Conservation (phyloP, 192 early-diverging fungal genomes). For the Dissophora ornata region DNA sequence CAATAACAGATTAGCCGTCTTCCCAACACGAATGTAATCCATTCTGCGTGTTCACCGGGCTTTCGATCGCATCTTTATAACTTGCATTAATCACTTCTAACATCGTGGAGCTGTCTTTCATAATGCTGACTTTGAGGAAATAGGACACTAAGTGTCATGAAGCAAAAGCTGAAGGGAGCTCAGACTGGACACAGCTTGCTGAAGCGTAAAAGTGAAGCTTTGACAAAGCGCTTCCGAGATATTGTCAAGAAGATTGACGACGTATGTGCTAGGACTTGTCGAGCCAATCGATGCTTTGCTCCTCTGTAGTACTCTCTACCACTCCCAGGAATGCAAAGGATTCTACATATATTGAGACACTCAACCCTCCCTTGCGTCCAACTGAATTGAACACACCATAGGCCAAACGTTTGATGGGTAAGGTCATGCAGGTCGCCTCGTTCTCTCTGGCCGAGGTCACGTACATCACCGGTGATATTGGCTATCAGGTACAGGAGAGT, state of each 20-base stretch:
- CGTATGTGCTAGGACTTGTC: constrained; percentile 60
- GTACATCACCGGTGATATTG: constrained; percentile 97
- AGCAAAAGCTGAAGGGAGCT: constrained; percentile 95
- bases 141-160: constrained; percentile 96
- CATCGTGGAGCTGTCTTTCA: not conserved
- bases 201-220: constrained; percentile 97
- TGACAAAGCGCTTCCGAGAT: constrained; percentile 93
- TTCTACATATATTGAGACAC: too few species aligned
- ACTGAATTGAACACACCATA: constrained; percentile 36
- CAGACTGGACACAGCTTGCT: constrained; percentile 97
- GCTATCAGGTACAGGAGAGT: constrained; percentile 96
- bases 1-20: constrained; percentile 83
- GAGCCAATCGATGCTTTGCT: not conserved
- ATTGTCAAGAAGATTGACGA: constrained; percentile 98
- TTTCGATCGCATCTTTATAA: too few species aligned
- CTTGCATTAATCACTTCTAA: too few species aligned
- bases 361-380: too few species aligned
- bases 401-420: constrained; percentile 99
- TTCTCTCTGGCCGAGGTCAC: constrained; percentile 98
- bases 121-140: not conserved
- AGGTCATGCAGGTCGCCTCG: constrained; percentile 97
- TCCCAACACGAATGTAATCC: constrained; percentile 94
- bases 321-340: too few species aligned
- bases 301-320: too few species aligned
- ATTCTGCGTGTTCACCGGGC: not conserved